A percentile compares a stretch with the other conserved stretches of the same genome.
Conservation (phyloP, 2,329 filamentous ascomycete genomes). For the Boeremia lycopersici region DNA sequence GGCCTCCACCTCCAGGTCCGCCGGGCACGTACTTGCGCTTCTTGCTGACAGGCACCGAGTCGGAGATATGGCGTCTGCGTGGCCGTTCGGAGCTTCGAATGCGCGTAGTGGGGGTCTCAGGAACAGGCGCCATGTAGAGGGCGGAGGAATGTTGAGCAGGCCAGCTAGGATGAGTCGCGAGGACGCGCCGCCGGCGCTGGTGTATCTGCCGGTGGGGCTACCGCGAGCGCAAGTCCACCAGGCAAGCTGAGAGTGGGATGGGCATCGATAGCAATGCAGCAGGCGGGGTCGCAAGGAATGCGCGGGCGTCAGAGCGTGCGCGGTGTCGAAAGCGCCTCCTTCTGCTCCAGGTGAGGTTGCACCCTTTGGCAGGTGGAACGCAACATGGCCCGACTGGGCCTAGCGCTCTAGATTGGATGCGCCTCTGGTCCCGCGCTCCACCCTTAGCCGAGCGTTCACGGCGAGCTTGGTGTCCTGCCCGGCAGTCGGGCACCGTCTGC, state of each 20-base stretch:
- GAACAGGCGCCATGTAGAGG: constrained; percentile 44
- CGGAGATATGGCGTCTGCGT: constrained; percentile 41
- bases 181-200: constrained; percentile 41
- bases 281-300: constrained; percentile 15
- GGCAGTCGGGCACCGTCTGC: neutral
- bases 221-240: constrained; percentile 37
- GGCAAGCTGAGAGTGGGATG: constrained; percentile 23
- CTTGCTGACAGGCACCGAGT: constrained; percentile 53
- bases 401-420: neutral
- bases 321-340: constrained; percentile 15
- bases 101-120: constrained; percentile 45
- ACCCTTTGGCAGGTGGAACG: constrained; percentile 9
- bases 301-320: constrained; percentile 28
- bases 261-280: constrained; percentile 29
- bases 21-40: constrained; percentile 76
- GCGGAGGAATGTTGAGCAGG: constrained; percentile 32
- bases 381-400: neutral
- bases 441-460: constrained; percentile 13
- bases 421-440: constrained; percentile 5
- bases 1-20: constrained; percentile 81
- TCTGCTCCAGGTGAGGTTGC: constrained; percentile 23
- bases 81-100: constrained; percentile 43
- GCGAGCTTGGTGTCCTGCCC: constrained; percentile 1
- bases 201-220: constrained; percentile 30
- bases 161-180: constrained; percentile 34